phyloP scores from a whole-genome alignment of 2,329 filamentous ascomycete species.

The Biscogniauxia marginata region DNA sequence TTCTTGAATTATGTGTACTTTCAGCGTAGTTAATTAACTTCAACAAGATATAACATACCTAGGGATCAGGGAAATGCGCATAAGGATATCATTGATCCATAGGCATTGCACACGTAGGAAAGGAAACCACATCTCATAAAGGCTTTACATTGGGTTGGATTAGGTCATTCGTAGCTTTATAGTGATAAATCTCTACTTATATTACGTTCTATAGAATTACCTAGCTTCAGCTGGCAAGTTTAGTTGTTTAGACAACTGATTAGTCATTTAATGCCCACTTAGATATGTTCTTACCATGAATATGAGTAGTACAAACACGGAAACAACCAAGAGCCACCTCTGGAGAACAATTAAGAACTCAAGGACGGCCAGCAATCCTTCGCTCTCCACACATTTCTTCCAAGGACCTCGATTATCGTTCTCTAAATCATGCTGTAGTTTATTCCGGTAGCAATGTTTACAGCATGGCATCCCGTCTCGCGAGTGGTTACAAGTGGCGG shows the following conservation, averaged over 20 bases:
- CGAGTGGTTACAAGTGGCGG: neutral
- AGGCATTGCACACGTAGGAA: no score
- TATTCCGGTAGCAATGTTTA: conserved; percentile 19
- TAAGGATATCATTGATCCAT: no score
- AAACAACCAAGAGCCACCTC: conserved; percentile 19
- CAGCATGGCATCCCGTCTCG: conserved; percentile 6
- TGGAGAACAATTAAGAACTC: conserved; percentile 18
- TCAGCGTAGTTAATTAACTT: no score
- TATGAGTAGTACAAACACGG: conserved; percentile 15
- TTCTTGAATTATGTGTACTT: no score
- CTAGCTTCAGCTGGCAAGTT: neutral
- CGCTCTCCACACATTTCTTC: conserved; percentile 9
- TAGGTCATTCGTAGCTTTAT: no score
- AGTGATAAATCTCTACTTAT: no score
- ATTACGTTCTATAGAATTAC: no score
- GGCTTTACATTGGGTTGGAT: no score
- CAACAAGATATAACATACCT: no score
- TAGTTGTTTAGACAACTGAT: neutral
- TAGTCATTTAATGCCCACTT: neutral
- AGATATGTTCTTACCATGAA: conserved; percentile 16
- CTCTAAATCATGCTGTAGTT: conserved; percentile 11
- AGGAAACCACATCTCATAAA: no score
- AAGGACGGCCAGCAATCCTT: conserved; percentile 12
- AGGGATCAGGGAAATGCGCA: no score
- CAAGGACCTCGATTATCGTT: conserved; percentile 5